Percentiles rank a stretch among this genome's conserved stretches.
These are phyloP conservation scores for Clavaria fumosa DNA, from an alignment of 768 basidiomycete species.

Conservation along the genomic window DNA sequence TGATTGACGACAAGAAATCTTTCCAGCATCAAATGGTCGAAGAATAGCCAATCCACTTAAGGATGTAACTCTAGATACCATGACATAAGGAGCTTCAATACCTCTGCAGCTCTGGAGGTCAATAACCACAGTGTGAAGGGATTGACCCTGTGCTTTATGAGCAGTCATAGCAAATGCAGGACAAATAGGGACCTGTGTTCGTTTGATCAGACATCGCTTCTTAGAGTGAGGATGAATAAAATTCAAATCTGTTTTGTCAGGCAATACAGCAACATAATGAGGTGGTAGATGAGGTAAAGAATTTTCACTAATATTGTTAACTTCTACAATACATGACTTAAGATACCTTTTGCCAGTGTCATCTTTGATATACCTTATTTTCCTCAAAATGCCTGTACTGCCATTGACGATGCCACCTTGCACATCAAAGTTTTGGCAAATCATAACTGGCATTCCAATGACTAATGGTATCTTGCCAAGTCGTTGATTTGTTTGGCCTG, in stretches of 20 bases:
- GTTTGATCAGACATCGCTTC: constrained; percentile 12
- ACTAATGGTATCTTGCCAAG: constrained; percentile 11
- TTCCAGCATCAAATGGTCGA: constrained; percentile 7
- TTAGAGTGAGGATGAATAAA: constrained; percentile 5
- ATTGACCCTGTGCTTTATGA: constrained; percentile 26
- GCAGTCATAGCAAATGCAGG: constrained; percentile 27
- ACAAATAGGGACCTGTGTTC: constrained; percentile 20
- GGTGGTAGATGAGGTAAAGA: constrained; percentile 1
- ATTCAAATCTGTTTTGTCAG: constrained; percentile 6
- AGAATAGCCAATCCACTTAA: constrained; percentile 11
- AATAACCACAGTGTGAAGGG: constrained; percentile 16
- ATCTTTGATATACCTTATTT: constrained; percentile 11
- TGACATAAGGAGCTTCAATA: constrained; percentile 25
- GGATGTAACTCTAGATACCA: constrained; percentile 21
- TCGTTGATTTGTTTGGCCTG: constrained; percentile 17
- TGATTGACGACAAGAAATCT: constrained; percentile 6
- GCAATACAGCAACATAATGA: constrained; percentile 9
- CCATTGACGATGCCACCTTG: constrained; percentile 20
- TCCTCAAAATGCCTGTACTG: constrained; percentile 9
- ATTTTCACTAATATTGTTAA: constrained; percentile 2
- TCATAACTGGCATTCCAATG: constrained; percentile 21
- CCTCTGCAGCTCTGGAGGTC: constrained; percentile 19
- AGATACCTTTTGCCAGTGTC: constrained; percentile 7
- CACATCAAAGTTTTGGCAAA: constrained; percentile 20
- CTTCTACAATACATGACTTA: constrained; percentile 11